These are phyloP conservation scores for Carex kokanica DNA, from an alignment of 176 grass and related monocot genomes.

Conservation along the genomic window DNA sequence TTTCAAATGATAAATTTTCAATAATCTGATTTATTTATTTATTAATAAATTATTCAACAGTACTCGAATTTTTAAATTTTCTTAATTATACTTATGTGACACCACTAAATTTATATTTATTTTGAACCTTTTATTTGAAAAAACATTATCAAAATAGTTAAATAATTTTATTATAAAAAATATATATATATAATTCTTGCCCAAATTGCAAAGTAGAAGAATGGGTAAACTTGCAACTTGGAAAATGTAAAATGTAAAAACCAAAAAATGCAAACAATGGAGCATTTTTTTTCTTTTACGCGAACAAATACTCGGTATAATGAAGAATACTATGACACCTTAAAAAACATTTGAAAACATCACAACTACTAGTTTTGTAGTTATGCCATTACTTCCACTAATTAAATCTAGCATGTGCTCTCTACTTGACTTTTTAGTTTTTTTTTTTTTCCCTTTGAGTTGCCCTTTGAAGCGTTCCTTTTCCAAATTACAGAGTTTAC, in stretches of 20 bases:
- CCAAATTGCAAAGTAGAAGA: background rate
- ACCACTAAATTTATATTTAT: background rate
- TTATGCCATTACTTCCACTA: background rate
- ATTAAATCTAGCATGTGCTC: background rate
- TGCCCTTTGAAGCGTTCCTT: background rate
- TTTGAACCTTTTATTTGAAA: background rate
- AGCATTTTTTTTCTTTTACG: background rate
- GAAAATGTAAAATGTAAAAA: background rate
- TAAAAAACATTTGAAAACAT: background rate
- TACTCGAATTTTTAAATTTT: background rate
- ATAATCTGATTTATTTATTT: background rate
- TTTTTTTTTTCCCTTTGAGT: background rate
- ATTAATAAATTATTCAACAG: background rate
- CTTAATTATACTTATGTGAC: background rate
- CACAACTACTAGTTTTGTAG: background rate
- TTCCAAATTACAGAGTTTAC: background rate
- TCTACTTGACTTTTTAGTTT: background rate
- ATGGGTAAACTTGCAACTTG: background rate
- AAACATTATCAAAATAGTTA: background rate
- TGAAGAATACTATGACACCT: background rate
- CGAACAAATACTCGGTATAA: background rate
- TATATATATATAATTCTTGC: too few relatives aligned
- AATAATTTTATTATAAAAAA: background rate
- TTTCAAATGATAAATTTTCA: background rate
- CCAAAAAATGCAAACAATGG: background rate